These are phyloP conservation scores for Pouteria campechiana DNA, from an alignment of 179 eudicot species.

Conservation along the genomic window DNA sequence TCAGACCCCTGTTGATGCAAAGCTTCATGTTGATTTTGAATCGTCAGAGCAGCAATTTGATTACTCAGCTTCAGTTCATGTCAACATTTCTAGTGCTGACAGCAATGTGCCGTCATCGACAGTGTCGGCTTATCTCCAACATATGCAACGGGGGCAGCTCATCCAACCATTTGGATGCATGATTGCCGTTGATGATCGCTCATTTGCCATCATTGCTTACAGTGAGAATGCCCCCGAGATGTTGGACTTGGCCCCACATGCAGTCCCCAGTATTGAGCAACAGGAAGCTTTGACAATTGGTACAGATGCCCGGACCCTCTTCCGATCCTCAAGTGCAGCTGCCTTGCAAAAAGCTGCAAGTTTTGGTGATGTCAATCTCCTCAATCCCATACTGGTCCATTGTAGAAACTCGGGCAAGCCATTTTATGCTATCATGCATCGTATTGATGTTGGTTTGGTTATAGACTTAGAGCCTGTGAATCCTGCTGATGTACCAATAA, in stretches of 20 bases:
- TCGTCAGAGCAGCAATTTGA: slow-evolving; percentile 47
- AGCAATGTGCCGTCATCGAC: slow-evolving; percentile 57
- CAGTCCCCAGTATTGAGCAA: slow-evolving; percentile 64
- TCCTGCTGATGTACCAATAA: slow-evolving; percentile 46
- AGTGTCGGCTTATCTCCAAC: slow-evolving; percentile 57
- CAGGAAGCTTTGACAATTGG: slow-evolving; percentile 60
- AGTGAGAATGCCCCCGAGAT: slow-evolving; percentile 87
- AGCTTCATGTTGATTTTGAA: slow-evolving; percentile 63
- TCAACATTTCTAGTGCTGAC: slow-evolving; percentile 36
- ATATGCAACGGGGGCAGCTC: slow-evolving; percentile 76
- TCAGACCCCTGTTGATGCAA: slow-evolving; percentile 80
- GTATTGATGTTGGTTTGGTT: slow-evolving; percentile 69
- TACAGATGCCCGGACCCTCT: slow-evolving; percentile 57
- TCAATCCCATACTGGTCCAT: slow-evolving; percentile 72
- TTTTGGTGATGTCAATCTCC: slow-evolving; percentile 52
- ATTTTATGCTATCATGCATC: slow-evolving; percentile 69
- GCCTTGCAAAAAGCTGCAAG: slow-evolving; percentile 58
- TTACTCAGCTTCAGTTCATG: slow-evolving; percentile 50
- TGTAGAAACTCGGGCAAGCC: slow-evolving; percentile 51
- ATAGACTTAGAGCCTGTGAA: slow-evolving; percentile 79
- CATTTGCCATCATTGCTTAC: slow-evolving; percentile 48
- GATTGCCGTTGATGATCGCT: slow-evolving; percentile 60
- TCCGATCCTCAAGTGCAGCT: slow-evolving; percentile 46
- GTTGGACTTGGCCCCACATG: slow-evolving; percentile 57
- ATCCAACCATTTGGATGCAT: slow-evolving; percentile 81